phyloP scores from a whole-genome alignment of 768 basidiomycete species.

The Mycena chlorophos region DNA sequence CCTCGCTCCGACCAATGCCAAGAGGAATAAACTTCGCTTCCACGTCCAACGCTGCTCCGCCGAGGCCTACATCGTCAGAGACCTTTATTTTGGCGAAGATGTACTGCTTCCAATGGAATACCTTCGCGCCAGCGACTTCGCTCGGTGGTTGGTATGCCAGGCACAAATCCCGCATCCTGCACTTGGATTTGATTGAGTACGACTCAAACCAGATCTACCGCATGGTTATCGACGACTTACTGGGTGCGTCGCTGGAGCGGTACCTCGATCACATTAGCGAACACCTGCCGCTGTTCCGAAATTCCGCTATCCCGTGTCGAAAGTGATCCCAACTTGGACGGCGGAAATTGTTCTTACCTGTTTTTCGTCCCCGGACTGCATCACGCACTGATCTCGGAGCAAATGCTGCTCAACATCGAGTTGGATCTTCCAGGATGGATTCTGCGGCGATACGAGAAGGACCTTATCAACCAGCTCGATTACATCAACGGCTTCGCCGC shows the following conservation, averaged over 20 bases:
- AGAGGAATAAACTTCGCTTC: neutral
- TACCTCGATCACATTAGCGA: neutral
- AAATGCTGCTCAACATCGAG: neutral
- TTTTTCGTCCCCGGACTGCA: neutral
- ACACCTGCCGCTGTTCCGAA: neutral
- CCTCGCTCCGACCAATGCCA: neutral
- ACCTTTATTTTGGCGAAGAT: neutral
- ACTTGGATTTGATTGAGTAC: neutral
- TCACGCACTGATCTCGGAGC: neutral
- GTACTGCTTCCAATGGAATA: slow-evolving; percentile 7
- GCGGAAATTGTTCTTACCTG: neutral
- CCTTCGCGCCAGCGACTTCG: neutral
- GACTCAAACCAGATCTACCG: neutral
- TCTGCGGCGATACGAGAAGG: neutral
- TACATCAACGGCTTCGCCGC: no score
- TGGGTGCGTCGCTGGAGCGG: neutral
- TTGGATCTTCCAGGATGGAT: neutral
- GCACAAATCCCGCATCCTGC: neutral
- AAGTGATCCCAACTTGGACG: neutral
- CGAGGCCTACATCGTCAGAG: neutral
- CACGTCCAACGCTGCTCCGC: neutral
- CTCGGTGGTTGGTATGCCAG: slow-evolving; percentile 1
- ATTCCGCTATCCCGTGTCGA: neutral
- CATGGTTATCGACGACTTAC: neutral
- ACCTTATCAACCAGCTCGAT: no score